These are phyloP conservation scores for Fomitopsis pinicola DNA, from an alignment of 1,284 basidiomycete genomes.

Conservation along the genomic window DNA sequence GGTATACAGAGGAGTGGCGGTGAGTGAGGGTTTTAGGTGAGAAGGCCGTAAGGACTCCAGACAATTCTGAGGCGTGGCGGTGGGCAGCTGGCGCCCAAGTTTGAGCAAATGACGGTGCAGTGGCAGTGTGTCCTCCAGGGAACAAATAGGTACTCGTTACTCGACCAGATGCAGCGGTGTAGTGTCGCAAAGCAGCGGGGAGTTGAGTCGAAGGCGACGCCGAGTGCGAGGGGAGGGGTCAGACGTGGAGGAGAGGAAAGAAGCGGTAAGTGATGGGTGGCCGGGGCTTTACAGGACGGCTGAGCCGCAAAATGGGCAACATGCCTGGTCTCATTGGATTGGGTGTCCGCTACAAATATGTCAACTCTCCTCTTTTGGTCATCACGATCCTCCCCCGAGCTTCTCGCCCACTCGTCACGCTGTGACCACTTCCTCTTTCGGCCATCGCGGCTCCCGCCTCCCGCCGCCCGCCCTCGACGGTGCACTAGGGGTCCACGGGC, in stretches of 20 bases:
- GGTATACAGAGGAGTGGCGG: not conserved
- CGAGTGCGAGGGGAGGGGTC: conserved; percentile 2
- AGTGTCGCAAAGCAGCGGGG: conserved; percentile 2
- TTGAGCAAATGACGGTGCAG: conserved; percentile 7
- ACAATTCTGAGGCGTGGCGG: not conserved
- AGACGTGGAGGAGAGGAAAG: conserved; percentile 13
- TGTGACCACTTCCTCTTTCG: conserved; percentile 3
- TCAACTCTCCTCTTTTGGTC: conserved; percentile 27
- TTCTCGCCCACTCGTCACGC: conserved; percentile 25
- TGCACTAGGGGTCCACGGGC: not conserved
- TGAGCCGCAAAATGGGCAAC: conserved; percentile 30
- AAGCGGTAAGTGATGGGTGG: conserved; percentile 22
- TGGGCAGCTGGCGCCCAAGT: conserved; percentile 12
- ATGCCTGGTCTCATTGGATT: conserved; percentile 30
- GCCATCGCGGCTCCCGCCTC: not conserved
- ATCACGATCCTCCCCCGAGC: conserved; percentile 22
- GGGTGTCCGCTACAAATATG: conserved; percentile 31
- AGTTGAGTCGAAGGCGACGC: conserved; percentile 1
- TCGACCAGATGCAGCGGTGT: conserved; percentile 5
- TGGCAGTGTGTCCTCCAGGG: conserved; percentile 6
- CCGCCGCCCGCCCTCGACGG: not conserved
- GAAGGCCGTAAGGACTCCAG: conserved; percentile 14
- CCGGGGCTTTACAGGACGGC: conserved; percentile 27
- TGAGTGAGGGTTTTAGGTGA: conserved; percentile 13
- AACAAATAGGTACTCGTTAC: not conserved